These are phyloP conservation scores for Rhynchospora tenuis DNA, from an alignment of 176 grass and related monocot genomes.

Conservation along the genomic window DNA sequence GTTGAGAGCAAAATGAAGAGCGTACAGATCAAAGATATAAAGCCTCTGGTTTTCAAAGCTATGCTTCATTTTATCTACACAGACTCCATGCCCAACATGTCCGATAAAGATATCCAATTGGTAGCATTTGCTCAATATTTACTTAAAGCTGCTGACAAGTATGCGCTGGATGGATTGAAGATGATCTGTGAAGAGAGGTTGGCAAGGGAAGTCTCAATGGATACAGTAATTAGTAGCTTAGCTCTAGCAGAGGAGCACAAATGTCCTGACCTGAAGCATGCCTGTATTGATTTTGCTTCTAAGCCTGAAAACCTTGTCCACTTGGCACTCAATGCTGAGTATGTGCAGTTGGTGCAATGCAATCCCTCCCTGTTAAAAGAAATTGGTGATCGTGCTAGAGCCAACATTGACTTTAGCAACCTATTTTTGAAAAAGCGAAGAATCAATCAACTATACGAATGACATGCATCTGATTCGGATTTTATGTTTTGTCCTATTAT, in stretches of 20 bases:
- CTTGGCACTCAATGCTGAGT: not conserved
- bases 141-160: constrained; percentile 23
- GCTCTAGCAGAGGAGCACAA: constrained; percentile 31
- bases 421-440: no score
- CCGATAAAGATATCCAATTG: not conserved
- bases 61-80: constrained; percentile 44
- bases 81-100: constrained; percentile 10
- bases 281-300: constrained; percentile 31
- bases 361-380: not conserved
- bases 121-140: constrained; percentile 9
- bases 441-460: no score
- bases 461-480: no score
- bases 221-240: constrained; percentile 19
- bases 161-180: constrained; percentile 37
- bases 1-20: not conserved
- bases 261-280: constrained; percentile 29
- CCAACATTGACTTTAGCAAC: no score
- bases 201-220: not conserved
- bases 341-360: not conserved
- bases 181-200: constrained; percentile 22
- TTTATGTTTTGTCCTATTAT: no score
- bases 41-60: constrained; percentile 15
- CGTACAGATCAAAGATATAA: not conserved
- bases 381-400: not conserved
- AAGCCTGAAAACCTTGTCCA: constrained; percentile 17